Evolutionary conservation across 2,329 filamentous ascomycete species (phyloP).

Genomic region (Seiridium cupressi): DNA sequence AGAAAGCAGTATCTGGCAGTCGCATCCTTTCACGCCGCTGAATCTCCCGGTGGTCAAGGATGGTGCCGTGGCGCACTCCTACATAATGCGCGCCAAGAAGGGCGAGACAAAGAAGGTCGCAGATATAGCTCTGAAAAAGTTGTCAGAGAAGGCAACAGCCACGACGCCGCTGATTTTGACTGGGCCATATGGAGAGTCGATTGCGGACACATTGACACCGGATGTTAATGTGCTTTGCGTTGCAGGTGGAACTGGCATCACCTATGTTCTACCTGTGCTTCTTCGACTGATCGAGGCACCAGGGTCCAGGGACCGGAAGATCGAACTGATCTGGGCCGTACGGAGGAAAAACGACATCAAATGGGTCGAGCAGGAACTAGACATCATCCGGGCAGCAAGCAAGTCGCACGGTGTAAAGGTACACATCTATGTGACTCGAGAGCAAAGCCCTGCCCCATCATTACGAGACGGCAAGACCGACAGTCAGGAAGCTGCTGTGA

Average conservation of each 20-base stretch:
- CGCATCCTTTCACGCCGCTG: slow-evolving; percentile 68
- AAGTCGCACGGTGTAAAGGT: slow-evolving; percentile 44
- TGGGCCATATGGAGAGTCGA: slow-evolving; percentile 60
- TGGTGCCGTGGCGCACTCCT: slow-evolving; percentile 47
- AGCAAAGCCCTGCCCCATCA: slow-evolving; percentile 28
- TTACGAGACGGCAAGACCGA: slow-evolving; percentile 21
- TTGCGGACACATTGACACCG: slow-evolving; percentile 37
- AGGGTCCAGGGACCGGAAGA: slow-evolving; percentile 34
- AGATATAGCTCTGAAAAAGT: slow-evolving; percentile 37
- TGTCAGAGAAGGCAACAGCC: slow-evolving; percentile 23
- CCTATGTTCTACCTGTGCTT: slow-evolving; percentile 53
- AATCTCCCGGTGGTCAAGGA: slow-evolving; percentile 45
- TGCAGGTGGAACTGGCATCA: slow-evolving; percentile 58
- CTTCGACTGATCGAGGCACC: slow-evolving; percentile 33
- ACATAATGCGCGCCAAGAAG: slow-evolving; percentile 55
- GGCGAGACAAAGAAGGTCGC: slow-evolving; percentile 60
- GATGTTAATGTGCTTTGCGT: slow-evolving; percentile 49
- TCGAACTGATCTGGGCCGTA: slow-evolving; percentile 67
- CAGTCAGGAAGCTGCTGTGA: slow-evolving; percentile 18
- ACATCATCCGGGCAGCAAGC: slow-evolving; percentile 40
- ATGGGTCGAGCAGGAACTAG: slow-evolving; percentile 60
- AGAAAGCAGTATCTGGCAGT: slow-evolving; percentile 67
- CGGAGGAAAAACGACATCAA: slow-evolving; percentile 50
- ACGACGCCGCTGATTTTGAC: slow-evolving; percentile 58
- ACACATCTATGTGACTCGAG: slow-evolving; percentile 59